A percentile compares a stretch with the other conserved stretches of the same genome.
Conservation (phyloP, 2,329 filamentous ascomycete genomes). For the Ceratocystis alfenasii region DNA sequence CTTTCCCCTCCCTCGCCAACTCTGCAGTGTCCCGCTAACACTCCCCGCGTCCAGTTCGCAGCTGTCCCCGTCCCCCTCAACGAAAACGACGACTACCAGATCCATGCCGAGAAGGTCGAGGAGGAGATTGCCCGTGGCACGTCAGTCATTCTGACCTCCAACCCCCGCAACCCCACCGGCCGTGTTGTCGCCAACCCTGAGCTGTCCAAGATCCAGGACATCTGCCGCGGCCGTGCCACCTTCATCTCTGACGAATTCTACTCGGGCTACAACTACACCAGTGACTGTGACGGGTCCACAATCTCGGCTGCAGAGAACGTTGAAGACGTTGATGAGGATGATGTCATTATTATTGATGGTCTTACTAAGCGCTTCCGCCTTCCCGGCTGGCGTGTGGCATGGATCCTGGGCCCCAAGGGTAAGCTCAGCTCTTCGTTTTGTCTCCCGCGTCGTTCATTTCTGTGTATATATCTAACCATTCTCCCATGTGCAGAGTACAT, state of each 20-base stretch:
- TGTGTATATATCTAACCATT: not conserved
- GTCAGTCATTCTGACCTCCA: constrained; percentile 83
- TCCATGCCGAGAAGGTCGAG: constrained; percentile 83
- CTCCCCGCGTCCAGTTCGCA: constrained; percentile 49
- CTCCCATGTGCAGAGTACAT: constrained; percentile 57
- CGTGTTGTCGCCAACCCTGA: constrained; percentile 76
- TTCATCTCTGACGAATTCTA: constrained; percentile 97
- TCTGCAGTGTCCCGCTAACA: not conserved
- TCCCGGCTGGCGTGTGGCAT: constrained; percentile 91
- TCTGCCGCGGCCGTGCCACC: constrained; percentile 80
- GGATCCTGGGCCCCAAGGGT: constrained; percentile 83
- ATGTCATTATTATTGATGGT: constrained; percentile 89
- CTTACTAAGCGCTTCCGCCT: constrained; percentile 94
- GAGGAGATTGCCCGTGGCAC: constrained; percentile 81
- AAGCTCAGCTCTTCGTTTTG: constrained; percentile 22
- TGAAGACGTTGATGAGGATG: constrained; percentile 75
- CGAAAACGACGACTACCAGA: constrained; percentile 79
- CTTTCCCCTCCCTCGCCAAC: not conserved
- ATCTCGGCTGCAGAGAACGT: constrained; percentile 85
- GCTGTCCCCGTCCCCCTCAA: constrained; percentile 76
- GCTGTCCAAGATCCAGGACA: constrained; percentile 80
- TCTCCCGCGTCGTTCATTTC: no score
- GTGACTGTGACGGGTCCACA: constrained; percentile 77
- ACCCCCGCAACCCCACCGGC: constrained; percentile 89
- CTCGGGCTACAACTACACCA: constrained; percentile 90